These are phyloP conservation scores for Grigorovia transvaalensis DNA, from an alignment of 805 yeast species.

Conservation along the genomic window DNA sequence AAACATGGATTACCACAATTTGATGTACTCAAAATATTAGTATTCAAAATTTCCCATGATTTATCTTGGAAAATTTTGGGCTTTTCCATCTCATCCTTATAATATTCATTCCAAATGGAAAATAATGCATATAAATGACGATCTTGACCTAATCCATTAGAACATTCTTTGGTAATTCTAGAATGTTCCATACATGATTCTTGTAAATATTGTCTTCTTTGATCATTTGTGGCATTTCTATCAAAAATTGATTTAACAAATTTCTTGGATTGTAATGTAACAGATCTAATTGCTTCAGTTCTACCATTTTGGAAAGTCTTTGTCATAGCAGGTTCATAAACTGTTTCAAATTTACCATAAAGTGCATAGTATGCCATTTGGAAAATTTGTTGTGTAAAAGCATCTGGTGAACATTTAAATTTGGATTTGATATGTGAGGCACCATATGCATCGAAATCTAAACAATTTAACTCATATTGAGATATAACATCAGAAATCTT, in stretches of 20 bases:
- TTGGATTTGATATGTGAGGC: slow-evolving; percentile 59
- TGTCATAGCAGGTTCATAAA: slow-evolving; percentile 96
- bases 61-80: slow-evolving; percentile 75
- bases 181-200: slow-evolving; percentile 67
- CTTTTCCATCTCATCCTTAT: slow-evolving; percentile 29
- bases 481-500: slow-evolving; percentile 76
- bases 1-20: slow-evolving; percentile 91
- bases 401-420: slow-evolving; percentile 88
- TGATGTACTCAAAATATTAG: slow-evolving; percentile 69
- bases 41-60: slow-evolving; percentile 82
- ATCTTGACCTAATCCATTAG: slow-evolving; percentile 82
- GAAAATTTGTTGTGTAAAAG: slow-evolving; percentile 86
- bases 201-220: slow-evolving; percentile 44
- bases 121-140: slow-evolving; percentile 81
- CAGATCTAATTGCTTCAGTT: slow-evolving; percentile 86
- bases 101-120: slow-evolving; percentile 62
- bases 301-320: slow-evolving; percentile 80
- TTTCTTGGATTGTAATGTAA: slow-evolving; percentile 64
- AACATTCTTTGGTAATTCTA: slow-evolving; percentile 53
- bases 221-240: slow-evolving; percentile 45
- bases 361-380: slow-evolving; percentile 88
- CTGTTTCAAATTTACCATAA: slow-evolving; percentile 86
- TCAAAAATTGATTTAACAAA: slow-evolving; percentile 83
- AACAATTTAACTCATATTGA: slow-evolving; percentile 76
- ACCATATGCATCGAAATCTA: slow-evolving; percentile 64